Base-by-base conservation (phyloP, 495 filamentous ascomycete genomes). In the Talaromyces borbonicus region DNA sequence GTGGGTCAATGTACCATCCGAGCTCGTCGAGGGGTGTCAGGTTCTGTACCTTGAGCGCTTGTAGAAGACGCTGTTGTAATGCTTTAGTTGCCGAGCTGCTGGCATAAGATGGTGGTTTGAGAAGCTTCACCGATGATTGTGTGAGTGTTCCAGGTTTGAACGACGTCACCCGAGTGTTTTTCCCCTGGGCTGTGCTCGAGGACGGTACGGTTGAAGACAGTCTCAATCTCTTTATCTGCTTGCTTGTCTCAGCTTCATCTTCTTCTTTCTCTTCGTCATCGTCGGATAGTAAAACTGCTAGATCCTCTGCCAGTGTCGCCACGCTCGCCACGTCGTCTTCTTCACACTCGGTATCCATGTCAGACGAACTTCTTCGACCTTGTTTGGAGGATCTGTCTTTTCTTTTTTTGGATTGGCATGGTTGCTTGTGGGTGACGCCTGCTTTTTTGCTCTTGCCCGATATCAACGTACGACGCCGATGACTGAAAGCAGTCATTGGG, bases 1-100 rank as follows among this genome's bases (percentile, higher is more conserved):
- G 63, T 3, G 63, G 62, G 52, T 92, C 72, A 48, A 95, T 78
- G 57, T 87, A 90, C 86, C 89, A 96, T 12, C 90, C 90, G 0
- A 95, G 73, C 49, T 87, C 75, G 49, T 84, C 73, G 5, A 81
- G 63, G 1, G 80, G 74, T 7, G 74, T 75, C 25, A 55, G 65
- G 8, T 77, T 47, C 53, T 95, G 89, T n/a, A 77, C 51, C 51
- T 80, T 73, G 3, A 87, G 56, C 1, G 85, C 65, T 11, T 60
- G 62, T 30, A 67, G 63, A 8, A 95, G 67, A 43, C 87, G 82
- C 15, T 66, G 68, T 30, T 77, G 71, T 0, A 96, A 69, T 2
- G 72, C 57, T 48, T 72, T 78, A 4, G 78, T 83, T 0, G 85
- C 84, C 3, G 57, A 31, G 0, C 62, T 55, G 7, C 78, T 84